phyloP scores from a whole-genome alignment of 768 basidiomycete genomes.

The Rubroboletus satanas region DNA sequence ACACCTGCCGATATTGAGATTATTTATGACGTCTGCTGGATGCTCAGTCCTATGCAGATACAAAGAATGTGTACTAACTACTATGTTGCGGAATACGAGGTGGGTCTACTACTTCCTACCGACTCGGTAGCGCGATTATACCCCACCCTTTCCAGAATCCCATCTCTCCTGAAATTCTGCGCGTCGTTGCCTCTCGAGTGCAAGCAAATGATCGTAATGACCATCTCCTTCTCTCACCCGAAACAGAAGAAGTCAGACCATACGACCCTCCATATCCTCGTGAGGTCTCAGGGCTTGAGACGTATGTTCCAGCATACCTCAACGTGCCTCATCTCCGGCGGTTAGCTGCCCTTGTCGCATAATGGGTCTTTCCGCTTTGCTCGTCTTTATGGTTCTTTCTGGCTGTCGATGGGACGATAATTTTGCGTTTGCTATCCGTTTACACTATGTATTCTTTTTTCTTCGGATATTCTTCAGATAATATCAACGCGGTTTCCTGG shows the following conservation, averaged over 20 bases:
- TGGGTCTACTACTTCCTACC: constrained; percentile 31
- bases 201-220: constrained; percentile 96
- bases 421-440: constrained; percentile 6
- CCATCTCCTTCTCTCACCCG: constrained; percentile 91
- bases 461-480: constrained; percentile 8
- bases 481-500: constrained; percentile 10
- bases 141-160: constrained; percentile 60
- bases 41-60: constrained; percentile 98
- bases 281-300: constrained; percentile 94
- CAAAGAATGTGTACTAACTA: constrained; percentile 99
- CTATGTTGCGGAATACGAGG: constrained; percentile 99
- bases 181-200: constrained; percentile 93
- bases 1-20: constrained; percentile 96
- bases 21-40: constrained; percentile 99
- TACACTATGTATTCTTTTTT: constrained; percentile 20
- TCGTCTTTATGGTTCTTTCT: not conserved
- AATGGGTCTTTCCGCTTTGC: constrained; percentile 18
- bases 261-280: constrained; percentile 92
- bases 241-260: constrained; percentile 95
- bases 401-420: not conserved
- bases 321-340: constrained; percentile 87
- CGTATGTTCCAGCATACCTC: constrained; percentile 90
- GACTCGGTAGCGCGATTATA: not conserved
- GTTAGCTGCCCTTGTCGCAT: constrained; percentile 82
- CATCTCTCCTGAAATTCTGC: constrained; percentile 94